phyloP scores from a whole-genome alignment of 169 alveolate species.

The Babesia bovis region DNA sequence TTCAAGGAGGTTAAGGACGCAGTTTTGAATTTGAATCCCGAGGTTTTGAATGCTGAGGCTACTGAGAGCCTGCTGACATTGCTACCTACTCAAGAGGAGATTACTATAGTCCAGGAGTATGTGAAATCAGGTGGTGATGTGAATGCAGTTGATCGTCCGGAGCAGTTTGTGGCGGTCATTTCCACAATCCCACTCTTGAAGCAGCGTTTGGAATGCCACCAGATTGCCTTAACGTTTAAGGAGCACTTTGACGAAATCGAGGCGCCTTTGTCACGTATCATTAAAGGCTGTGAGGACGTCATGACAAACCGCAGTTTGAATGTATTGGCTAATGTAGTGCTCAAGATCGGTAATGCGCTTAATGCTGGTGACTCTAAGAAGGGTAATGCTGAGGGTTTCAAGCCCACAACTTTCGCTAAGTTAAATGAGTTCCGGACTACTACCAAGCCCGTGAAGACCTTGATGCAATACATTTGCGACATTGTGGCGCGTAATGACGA shows the following conservation, averaged over 20 bases:
- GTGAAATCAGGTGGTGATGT: constrained; percentile 84
- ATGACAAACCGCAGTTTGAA: constrained; percentile 72
- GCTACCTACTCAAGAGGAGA: constrained; percentile 86
- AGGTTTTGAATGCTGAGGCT: constrained; percentile 80
- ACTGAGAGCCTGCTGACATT: constrained; percentile 84
- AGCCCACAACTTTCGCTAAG: constrained; percentile 83
- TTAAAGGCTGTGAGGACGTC: constrained; percentile 81
- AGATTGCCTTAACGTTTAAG: constrained; percentile 80
- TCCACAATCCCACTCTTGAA: constrained; percentile 84
- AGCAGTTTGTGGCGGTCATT: constrained; percentile 87
- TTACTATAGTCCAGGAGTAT: constrained; percentile 82
- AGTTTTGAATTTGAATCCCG: constrained; percentile 82
- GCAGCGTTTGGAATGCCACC: constrained; percentile 84
- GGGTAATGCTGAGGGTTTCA: constrained; percentile 88
- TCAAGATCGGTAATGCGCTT: constrained; percentile 83
- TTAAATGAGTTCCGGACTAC: constrained; percentile 83
- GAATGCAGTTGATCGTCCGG: constrained; percentile 85
- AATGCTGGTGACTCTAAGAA: constrained; percentile 86
- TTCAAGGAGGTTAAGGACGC: constrained; percentile 88
- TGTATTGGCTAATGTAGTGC: constrained; percentile 79
- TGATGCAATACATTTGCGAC: constrained; percentile 84
- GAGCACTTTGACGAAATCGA: constrained; percentile 79
- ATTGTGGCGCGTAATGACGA: constrained; percentile 66
- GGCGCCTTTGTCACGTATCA: constrained; percentile 76
- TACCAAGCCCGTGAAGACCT: constrained; percentile 85